Base-by-base conservation (phyloP, 352 stramenopile genomes). In the Phytophthora tubulina region DNA sequence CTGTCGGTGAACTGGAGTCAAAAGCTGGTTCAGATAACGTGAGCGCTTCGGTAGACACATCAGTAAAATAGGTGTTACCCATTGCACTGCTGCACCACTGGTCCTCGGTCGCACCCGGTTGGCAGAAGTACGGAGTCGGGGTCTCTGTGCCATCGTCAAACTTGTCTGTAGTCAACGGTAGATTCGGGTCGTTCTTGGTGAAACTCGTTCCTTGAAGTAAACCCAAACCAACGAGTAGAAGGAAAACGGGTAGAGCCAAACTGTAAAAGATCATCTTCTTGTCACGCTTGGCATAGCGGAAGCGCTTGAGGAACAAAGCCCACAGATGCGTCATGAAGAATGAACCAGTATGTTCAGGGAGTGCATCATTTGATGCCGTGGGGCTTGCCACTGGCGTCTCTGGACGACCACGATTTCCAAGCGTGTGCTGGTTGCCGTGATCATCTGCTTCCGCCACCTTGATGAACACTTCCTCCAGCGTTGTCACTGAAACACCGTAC, bases 391-490 rank as follows among this genome's bases (percentile, higher is more conserved):
- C 66, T 10, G 45, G 53, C 13, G 42, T 58, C 42, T 61, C 44
- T 2, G 31, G 27, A 2, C 46, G 61, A 53, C 48, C 57, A 6
- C 67, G 52, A n/a, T 81, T 82, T 7, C 44, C 65, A 31, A 85
- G 67, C 6, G 73, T 88, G 55, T 82, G 73, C 54, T 83, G 76
- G 33, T 88, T 71, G 32, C 39, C 67, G 13, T 84, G 60, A 33
- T 82, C 80, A 45, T 63, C 59, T 14, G 56, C 44, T 30, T 89
- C 81, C 0, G 84, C 85, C 30, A 94, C 81, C 44, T 92, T 94
- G 45, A 95, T 85, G 55, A 95, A 95, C 39, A 95, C 88, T 59
- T 94, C 83, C 55, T 95, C 88, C 30, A 95, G 39, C 9, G 88
- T 91, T 0, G 88, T 93, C 6, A 99, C 96, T 15, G 91, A 96